Conservation (phyloP, 116 monocot species). For the Phalaenopsis hybrid region DNA sequence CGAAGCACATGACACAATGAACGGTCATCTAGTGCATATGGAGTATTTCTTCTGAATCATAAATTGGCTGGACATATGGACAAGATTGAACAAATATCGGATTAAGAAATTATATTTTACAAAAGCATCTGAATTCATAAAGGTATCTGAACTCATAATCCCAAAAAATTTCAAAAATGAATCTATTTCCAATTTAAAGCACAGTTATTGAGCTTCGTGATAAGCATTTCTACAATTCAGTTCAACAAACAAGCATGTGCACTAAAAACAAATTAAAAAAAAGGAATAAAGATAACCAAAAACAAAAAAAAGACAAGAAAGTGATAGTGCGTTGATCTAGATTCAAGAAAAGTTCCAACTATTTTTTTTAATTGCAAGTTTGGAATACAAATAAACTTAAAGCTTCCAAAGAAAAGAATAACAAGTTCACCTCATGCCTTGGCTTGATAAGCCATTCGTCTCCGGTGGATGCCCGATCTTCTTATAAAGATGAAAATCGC, state of each 20-base stretch:
- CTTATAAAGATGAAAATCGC: too few species aligned
- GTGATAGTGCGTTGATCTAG: neutral
- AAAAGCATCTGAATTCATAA: too few species aligned
- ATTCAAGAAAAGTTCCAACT: too few species aligned
- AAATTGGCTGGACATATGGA: neutral
- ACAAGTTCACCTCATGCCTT: too few species aligned
- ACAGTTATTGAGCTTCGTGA: neutral
- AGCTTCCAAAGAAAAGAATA: too few species aligned
- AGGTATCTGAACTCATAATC: too few species aligned
- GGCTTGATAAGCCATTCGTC: slow-evolving; percentile 3
- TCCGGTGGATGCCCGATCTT: slow-evolving; percentile 17
- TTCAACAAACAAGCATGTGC: neutral
- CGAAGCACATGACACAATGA: neutral
- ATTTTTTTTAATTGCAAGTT: too few species aligned
- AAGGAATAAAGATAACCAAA: neutral
- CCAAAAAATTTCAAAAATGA: too few species aligned
- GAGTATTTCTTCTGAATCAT: neutral
- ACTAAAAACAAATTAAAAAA: neutral
- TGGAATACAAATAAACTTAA: too few species aligned
- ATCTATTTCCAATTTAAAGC: too few species aligned
- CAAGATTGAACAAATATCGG: too few species aligned
- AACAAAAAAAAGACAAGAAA: neutral
- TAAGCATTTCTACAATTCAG: neutral
- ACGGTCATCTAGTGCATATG: neutral
- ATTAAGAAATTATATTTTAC: too few species aligned